Percentiles rank a stretch among this genome's conserved stretches.
These are phyloP conservation scores for Claviceps pazoutovae DNA, from an alignment of 2,329 filamentous ascomycete genomes.

Conservation along the genomic window DNA sequence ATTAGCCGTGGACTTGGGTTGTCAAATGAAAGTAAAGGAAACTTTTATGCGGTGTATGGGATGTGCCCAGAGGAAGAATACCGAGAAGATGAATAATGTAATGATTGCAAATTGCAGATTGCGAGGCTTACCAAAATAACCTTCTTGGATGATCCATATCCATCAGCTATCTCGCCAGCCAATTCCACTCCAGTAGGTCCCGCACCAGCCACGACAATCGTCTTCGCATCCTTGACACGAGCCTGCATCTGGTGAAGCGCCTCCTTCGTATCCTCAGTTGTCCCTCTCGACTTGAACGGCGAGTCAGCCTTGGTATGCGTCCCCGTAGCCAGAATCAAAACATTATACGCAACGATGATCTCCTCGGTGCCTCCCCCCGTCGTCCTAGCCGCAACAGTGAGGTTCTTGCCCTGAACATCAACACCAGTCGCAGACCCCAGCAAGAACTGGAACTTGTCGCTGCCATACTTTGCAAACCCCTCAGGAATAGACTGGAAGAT, in stretches of 20 bases:
- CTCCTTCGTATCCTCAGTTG: constrained; percentile 26
- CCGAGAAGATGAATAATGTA: no score
- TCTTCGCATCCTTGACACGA: constrained; percentile 12
- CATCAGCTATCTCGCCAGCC: constrained; percentile 19
- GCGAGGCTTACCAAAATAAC: background rate
- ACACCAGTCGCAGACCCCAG: constrained; percentile 30
- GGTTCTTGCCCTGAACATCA: constrained; percentile 18
- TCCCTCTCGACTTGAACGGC: constrained; percentile 34
- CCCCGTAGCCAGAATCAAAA: constrained; percentile 40
- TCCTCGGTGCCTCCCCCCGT: background rate
- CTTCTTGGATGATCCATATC: constrained; percentile 13
- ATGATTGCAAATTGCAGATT: no score
- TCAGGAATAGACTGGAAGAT: constrained; percentile 32
- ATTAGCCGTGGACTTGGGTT: background rate
- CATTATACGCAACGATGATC: constrained; percentile 16
- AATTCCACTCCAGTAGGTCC: constrained; percentile 25
- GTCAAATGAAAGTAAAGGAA: no score
- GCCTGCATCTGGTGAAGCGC: constrained; percentile 20
- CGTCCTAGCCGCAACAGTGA: constrained; percentile 10
- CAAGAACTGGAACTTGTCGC: constrained; percentile 30
- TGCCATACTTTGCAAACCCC: constrained; percentile 18
- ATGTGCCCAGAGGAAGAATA: background rate
- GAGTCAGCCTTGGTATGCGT: constrained; percentile 25
- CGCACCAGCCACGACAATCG: constrained; percentile 24
- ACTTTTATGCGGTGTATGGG: background rate